phyloP scores from a whole-genome alignment of 345 rosid genomes.

The Acer yangbiense region DNA sequence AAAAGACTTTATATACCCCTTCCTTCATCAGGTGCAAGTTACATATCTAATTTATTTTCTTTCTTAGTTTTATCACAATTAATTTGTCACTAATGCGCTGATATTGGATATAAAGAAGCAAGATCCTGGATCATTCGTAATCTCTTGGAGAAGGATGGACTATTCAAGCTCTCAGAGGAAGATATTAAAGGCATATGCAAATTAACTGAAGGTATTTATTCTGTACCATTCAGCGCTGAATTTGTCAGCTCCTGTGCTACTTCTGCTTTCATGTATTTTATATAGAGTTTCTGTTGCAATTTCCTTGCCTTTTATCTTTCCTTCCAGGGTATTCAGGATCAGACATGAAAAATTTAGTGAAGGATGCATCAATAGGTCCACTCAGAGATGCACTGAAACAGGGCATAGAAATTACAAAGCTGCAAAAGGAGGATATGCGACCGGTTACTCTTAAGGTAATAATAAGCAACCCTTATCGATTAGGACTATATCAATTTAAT shows the following conservation, averaged over 20 bases:
- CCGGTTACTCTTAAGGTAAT: slow-evolving; percentile 74
- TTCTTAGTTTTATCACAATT: slow-evolving; percentile 3
- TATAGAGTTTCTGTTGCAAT: slow-evolving; percentile 10
- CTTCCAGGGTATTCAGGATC: slow-evolving; percentile 90
- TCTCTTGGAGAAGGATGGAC: slow-evolving; percentile 87
- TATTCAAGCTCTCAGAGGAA: slow-evolving; percentile 72
- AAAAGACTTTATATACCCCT: slow-evolving; percentile 94
- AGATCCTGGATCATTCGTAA: slow-evolving; percentile 90
- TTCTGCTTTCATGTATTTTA: slow-evolving; percentile 13
- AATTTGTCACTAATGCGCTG: slow-evolving; percentile 24
- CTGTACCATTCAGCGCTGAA: slow-evolving; percentile 3
- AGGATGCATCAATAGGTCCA: slow-evolving; percentile 98
- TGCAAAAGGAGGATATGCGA: slow-evolving; percentile 85
- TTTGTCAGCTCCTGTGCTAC: slow-evolving; percentile 2
- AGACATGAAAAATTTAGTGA: slow-evolving; percentile 95
- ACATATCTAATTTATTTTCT: slow-evolving; percentile 16
- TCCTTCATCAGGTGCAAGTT: slow-evolving; percentile 75
- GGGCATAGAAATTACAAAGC: slow-evolving; percentile 80
- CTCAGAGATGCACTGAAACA: slow-evolving; percentile 87
- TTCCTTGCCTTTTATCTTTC: not conserved
- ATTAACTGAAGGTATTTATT: slow-evolving; percentile 63
- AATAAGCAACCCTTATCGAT: not conserved
- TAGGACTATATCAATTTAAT: not conserved
- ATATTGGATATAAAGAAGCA: slow-evolving; percentile 60
- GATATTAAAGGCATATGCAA: slow-evolving; percentile 76